These are phyloP conservation scores for Porcisia hertigi DNA, from an alignment of 208 protist genomes.

Conservation along the genomic window DNA sequence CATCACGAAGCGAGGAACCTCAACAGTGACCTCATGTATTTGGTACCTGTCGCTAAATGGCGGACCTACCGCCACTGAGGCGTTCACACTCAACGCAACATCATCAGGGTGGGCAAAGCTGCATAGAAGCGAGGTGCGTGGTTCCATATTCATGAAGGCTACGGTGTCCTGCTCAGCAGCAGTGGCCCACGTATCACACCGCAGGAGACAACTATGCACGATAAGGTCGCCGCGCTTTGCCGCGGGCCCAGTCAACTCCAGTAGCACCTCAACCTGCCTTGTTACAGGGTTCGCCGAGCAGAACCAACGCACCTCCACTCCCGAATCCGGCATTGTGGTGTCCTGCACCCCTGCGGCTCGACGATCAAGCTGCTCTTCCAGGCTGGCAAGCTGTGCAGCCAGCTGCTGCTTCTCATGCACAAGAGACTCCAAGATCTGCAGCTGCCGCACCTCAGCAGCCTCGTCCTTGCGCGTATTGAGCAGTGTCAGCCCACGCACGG, in stretches of 20 bases:
- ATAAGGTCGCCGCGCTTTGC: slow-evolving; percentile 42
- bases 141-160: slow-evolving; percentile 22
- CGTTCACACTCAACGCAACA: slow-evolving; percentile 49
- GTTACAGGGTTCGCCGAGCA: slow-evolving; percentile 23
- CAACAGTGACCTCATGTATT: slow-evolving; percentile 78
- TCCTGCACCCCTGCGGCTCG: slow-evolving; percentile 50
- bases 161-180: slow-evolving; percentile 23
- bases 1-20: slow-evolving; percentile 89
- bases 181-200: slow-evolving; percentile 45
- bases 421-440: slow-evolving; percentile 70
- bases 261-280: slow-evolving; percentile 22
- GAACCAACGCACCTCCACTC: slow-evolving; percentile 43
- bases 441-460: slow-evolving; percentile 54
- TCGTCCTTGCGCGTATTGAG: slow-evolving; percentile 46
- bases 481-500: slow-evolving; percentile 83
- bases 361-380: slow-evolving; percentile 63
- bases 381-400: slow-evolving; percentile 67
- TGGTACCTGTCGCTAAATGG: slow-evolving; percentile 65
- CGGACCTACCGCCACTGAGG: slow-evolving; percentile 85
- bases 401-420: slow-evolving; percentile 70
- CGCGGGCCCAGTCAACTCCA: slow-evolving; percentile 28
- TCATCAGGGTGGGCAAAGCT: slow-evolving; percentile 59
- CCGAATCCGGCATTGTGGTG: slow-evolving; percentile 54
- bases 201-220: slow-evolving; percentile 75
- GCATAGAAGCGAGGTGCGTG: slow-evolving; percentile 55